Conservation (phyloP, 441 rosid genomes). For the Cnidoscolus chayamansa region DNA sequence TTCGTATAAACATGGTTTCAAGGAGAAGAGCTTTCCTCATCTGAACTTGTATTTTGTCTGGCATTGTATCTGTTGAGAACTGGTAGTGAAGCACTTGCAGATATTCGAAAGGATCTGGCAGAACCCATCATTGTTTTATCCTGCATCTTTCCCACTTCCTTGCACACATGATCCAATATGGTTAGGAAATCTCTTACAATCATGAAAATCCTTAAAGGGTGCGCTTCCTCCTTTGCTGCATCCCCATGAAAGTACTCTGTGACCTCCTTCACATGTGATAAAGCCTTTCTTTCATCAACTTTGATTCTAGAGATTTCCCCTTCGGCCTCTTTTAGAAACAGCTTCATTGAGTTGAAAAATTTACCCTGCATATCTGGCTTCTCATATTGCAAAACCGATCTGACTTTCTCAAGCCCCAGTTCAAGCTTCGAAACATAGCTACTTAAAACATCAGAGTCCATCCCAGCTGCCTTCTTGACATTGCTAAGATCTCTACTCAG, state of each 20-base stretch:
- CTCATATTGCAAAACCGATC: conserved; percentile 63
- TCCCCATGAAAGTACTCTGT: conserved; percentile 92
- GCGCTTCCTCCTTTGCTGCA: conserved; percentile 86
- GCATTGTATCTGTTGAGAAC: conserved; percentile 70
- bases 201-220: conserved; percentile 89
- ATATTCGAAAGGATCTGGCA: conserved; percentile 80
- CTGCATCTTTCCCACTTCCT: conserved; percentile 84
- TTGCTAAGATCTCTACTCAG: conserved; percentile 74
- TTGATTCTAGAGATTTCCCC: conserved; percentile 70
- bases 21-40: conserved; percentile 76
- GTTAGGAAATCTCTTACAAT: conserved; percentile 86
- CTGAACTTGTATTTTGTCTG: conserved; percentile 71
- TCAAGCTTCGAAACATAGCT: conserved; percentile 82
- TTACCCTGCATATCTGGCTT: conserved; percentile 53
- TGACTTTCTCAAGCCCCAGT: conserved; percentile 73
- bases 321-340: conserved; percentile 67
- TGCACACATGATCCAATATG: conserved; percentile 84
- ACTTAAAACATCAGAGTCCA: conserved; percentile 91
- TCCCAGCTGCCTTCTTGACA: conserved; percentile 93
- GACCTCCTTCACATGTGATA: conserved; percentile 77
- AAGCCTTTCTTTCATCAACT: conserved; percentile 64
- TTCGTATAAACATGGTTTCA: conserved; percentile 36
- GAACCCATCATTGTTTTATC: conserved; percentile 72
- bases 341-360: conserved; percentile 67
- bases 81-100: conserved; percentile 69